phyloP scores from a whole-genome alignment of 1,139 yeast genomes.

The Protomyces pachydermus region DNA sequence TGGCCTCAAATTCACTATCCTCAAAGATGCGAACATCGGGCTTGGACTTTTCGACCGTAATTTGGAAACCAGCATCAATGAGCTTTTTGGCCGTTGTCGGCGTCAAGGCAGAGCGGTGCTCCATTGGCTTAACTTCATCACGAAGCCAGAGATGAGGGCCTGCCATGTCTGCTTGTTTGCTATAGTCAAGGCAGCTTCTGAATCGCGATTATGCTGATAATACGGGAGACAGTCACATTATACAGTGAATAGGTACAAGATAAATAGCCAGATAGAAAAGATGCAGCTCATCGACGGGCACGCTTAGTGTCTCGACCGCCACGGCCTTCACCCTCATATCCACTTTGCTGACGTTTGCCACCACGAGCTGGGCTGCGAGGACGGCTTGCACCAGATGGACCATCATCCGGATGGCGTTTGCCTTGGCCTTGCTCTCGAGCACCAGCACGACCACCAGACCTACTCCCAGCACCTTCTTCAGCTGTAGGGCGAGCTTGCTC shows the following conservation, averaged over 20 bases:
- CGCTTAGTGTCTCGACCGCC: neutral
- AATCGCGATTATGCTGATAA: neutral
- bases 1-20: slow-evolving; percentile 60
- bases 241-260: neutral
- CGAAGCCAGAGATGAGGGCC: slow-evolving; percentile 53
- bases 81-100: slow-evolving; percentile 83
- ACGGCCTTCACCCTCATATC: neutral
- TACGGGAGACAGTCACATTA: neutral
- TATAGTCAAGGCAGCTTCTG: neutral
- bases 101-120: slow-evolving; percentile 94
- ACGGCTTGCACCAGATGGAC: neutral
- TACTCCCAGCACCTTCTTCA: too few relatives aligned
- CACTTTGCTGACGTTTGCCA: neutral
- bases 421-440: neutral
- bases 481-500: neutral
- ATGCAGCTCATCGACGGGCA: neutral
- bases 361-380: neutral
- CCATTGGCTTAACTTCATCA: slow-evolving; percentile 95
- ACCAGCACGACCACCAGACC: neutral
- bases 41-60: slow-evolving; percentile 78
- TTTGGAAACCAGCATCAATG: slow-evolving; percentile 79
- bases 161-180: slow-evolving; percentile 1
- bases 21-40: slow-evolving; percentile 64
- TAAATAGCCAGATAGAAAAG: neutral
- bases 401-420: neutral